phyloP scores from a whole-genome alignment of 192 early-diverging fungal genomes.

The Mortierella alpina region DNA sequence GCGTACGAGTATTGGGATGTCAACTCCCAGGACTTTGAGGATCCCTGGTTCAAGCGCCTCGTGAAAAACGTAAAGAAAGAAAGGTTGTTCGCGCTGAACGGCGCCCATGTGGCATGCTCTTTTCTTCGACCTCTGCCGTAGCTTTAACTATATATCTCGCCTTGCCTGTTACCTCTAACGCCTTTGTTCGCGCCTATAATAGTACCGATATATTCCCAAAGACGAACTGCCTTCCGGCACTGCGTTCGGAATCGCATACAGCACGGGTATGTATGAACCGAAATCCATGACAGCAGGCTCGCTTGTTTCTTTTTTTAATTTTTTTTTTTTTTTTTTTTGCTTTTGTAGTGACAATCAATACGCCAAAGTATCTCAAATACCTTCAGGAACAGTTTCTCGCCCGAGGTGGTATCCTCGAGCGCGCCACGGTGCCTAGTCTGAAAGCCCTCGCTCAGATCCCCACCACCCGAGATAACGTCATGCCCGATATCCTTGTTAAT shows the following conservation, averaged over 20 bases:
- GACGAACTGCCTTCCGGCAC: conserved; percentile 62
- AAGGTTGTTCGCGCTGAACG: too few species aligned
- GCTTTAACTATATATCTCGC: too few species aligned
- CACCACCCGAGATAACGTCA: background rate
- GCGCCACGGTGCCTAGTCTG: conserved; percentile 53
- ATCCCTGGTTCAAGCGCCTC: conserved; percentile 74
- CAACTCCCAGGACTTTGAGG: conserved; percentile 56
- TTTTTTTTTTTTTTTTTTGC: background rate
- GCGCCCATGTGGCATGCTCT: background rate
- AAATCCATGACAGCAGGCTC: background rate
- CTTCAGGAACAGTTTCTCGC: conserved; percentile 60
- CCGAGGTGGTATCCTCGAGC: conserved; percentile 63
- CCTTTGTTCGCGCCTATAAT: background rate
- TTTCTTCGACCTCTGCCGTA: background rate
- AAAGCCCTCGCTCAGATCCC: conserved; percentile 60
- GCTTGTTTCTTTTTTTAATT: conserved; percentile 1
- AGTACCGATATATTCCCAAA: conserved; percentile 57
- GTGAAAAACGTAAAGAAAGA: conserved; percentile 56
- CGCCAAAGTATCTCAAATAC: conserved; percentile 74
- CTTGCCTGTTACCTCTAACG: too few species aligned
- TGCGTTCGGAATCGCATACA: conserved; percentile 71
- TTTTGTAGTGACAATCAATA: conserved; percentile 67
- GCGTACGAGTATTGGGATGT: conserved; percentile 70
- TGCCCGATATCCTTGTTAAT: conserved; percentile 75
- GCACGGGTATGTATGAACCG: conserved; percentile 56